Base-by-base conservation (phyloP, 176 grass and related monocot genomes). In the Zizania latifolia region DNA sequence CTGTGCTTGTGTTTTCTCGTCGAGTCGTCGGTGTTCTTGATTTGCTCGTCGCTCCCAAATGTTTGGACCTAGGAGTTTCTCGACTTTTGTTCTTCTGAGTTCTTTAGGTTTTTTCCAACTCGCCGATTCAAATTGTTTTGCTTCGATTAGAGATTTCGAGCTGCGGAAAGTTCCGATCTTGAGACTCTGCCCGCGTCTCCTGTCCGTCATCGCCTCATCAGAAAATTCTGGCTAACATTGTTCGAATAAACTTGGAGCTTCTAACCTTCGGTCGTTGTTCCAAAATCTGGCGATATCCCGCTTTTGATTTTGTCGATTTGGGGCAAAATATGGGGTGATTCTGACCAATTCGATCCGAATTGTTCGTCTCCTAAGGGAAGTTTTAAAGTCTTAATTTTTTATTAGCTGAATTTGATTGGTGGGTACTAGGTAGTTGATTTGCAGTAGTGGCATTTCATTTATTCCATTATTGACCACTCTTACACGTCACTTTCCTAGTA, bases 241-340 rank as follows among this genome's bases (percentile, higher is more conserved):
- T 27, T 84, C 58, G 75, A 27, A 65, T 27, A 31, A 36, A 58
- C 30, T 43, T 28, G 75, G 83, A 78, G 74, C 34, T 64, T 50
- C 24, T 71, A 32, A 3, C 10, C 22, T 35, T 64, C 8, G 5
- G 28, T 17, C 36, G 10, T 38, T 24, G 14, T 63, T 17, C 4
- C 32, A 72, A 15, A 58, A 45, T 27, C 72, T 37, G 27, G 15
- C 19, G 0, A 27, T 19, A 8, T 71, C 9, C 5, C 0, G 5
- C 24, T 21, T 51, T 29, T 66, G 27, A 12, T 71, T 72, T 63
- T 1, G 9, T 65, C n/a, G 2, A 43, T 64, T 62, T 53, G 0
- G 43, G 1, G 15, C 11, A 65, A 33, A 40, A 31, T 16, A 54
- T 45, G 16, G 16, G 11, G 6, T 68, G n/a, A 50, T 68, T 21